These are phyloP conservation scores for Globisporangium radiosum DNA, from an alignment of 352 stramenopile species.

Conservation along the genomic window DNA sequence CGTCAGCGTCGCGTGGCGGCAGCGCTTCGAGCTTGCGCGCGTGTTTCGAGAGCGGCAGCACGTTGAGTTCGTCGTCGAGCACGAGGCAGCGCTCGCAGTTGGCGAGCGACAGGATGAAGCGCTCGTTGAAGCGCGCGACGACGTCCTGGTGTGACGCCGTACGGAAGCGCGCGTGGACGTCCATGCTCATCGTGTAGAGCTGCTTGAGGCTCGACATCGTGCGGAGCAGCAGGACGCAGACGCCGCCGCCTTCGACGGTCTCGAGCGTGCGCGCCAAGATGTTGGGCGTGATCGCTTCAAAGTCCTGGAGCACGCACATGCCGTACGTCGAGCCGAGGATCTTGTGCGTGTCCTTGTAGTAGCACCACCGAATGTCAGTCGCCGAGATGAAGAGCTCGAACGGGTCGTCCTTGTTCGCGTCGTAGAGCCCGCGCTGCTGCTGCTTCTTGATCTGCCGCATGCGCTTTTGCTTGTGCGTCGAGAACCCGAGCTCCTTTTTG, in stretches of 20 bases:
- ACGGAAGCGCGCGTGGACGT: slow-evolving; percentile 88
- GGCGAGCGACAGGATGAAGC: slow-evolving; percentile 97
- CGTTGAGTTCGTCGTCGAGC: slow-evolving; percentile 99
- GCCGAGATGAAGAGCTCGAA: slow-evolving; percentile 99
- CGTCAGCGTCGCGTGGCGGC: slow-evolving; percentile 43
- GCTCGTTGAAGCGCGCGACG: slow-evolving; percentile 98
- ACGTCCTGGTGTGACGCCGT: slow-evolving; percentile 93
- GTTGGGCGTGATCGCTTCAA: slow-evolving; percentile 98
- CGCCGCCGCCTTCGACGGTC: slow-evolving; percentile 96
- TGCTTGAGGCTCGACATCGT: slow-evolving; percentile 98
- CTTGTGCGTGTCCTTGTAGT: slow-evolving; percentile 99
- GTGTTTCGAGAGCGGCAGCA: slow-evolving; percentile 94
- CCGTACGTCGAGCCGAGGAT: slow-evolving; percentile 97
- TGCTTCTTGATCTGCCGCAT: slow-evolving; percentile 95
- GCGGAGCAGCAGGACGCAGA: slow-evolving; percentile 96
- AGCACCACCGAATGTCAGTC: slow-evolving; percentile 99
- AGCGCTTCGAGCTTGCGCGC: slow-evolving; percentile 87
- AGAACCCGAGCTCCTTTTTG: slow-evolving; percentile 99
- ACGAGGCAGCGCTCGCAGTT: slow-evolving; percentile 95
- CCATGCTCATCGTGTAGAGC: slow-evolving; percentile 99
- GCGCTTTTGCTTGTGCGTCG: slow-evolving; percentile 93
- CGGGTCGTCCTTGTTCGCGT: slow-evolving; percentile 89
- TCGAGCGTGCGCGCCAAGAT: slow-evolving; percentile 99
- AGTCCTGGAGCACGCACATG: slow-evolving; percentile 99
- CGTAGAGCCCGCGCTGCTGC: slow-evolving; percentile 90